These are phyloP conservation scores for Metschnikowia reukaufii DNA, from an alignment of 805 yeast species.

Conservation along the genomic window DNA sequence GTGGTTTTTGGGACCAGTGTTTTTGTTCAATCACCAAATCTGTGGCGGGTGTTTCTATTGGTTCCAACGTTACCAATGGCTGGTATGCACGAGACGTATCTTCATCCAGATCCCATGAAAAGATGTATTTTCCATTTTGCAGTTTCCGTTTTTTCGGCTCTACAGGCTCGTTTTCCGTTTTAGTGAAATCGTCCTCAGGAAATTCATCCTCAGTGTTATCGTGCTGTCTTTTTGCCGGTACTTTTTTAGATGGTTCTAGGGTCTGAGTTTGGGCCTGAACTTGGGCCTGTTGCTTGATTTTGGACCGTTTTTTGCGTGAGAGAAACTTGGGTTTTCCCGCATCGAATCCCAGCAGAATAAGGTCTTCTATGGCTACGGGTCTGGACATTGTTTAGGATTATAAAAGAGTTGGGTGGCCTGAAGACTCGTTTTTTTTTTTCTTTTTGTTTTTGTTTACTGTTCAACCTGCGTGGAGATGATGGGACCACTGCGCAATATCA, in stretches of 20 bases:
- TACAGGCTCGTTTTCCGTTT: not conserved
- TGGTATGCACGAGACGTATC: conserved; percentile 55
- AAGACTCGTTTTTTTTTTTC: not conserved
- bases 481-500: not conserved
- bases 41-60: conserved; percentile 8
- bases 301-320: conserved; percentile 14
- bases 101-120: conserved; percentile 68
- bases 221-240: not conserved
- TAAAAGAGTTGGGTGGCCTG: not conserved
- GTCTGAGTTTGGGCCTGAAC: not conserved
- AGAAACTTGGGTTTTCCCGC: conserved; percentile 17
- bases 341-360: conserved; percentile 9
- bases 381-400: conserved; percentile 13
- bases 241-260: not conserved
- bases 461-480: not conserved
- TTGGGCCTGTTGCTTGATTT: conserved; percentile 4
- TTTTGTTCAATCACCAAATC: conserved; percentile 23
- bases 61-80: conserved; percentile 37
- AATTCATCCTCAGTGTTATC: not conserved
- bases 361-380: conserved; percentile 19
- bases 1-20: conserved; percentile 71
- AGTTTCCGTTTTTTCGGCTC: conserved; percentile 5
- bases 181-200: too few relatives aligned
- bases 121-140: conserved; percentile 45
- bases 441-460: not conserved